These are phyloP conservation scores for Cladosporium phlei DNA, from an alignment of 2,329 filamentous ascomycete genomes.

Conservation along the genomic window DNA sequence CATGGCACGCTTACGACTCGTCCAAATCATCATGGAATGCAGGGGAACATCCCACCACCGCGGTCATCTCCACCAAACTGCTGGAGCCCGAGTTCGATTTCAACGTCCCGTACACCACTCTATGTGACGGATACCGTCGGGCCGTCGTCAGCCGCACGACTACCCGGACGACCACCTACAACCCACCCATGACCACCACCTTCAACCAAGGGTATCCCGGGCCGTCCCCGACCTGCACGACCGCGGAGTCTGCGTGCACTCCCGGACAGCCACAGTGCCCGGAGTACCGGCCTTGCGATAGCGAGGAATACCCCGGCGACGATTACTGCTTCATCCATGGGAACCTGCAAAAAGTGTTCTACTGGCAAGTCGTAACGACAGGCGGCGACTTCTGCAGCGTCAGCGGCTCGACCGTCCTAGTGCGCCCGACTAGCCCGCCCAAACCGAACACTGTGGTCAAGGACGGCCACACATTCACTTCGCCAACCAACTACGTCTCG, in stretches of 20 bases:
- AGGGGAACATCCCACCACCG: not conserved
- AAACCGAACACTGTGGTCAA: constrained; percentile 7
- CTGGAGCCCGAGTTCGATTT: not conserved
- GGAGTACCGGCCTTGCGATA: not conserved
- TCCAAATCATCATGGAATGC: not conserved
- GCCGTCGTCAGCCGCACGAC: not conserved
- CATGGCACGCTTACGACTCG: not conserved
- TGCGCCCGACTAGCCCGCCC: not conserved
- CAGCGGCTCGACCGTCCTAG: constrained; percentile 7
- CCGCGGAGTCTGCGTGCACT: not conserved
- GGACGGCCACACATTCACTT: constrained; percentile 9
- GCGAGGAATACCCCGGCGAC: no score
- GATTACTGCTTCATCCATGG: not conserved
- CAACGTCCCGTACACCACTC: not conserved
- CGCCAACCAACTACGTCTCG: constrained; percentile 1
- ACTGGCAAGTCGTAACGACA: constrained; percentile 10
- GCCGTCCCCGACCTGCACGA: constrained; percentile 1
- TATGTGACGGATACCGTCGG: constrained; percentile 3
- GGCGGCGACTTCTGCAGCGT: constrained; percentile 6
- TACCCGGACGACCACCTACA: not conserved
- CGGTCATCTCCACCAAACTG: not conserved
- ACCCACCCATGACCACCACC: constrained; percentile 3
- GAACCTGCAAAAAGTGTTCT: not conserved
- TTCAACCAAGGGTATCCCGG: no score
- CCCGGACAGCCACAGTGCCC: not conserved